Base-by-base conservation (phyloP, 2,329 filamentous ascomycete genomes). In the Trichoderma asperellum region DNA sequence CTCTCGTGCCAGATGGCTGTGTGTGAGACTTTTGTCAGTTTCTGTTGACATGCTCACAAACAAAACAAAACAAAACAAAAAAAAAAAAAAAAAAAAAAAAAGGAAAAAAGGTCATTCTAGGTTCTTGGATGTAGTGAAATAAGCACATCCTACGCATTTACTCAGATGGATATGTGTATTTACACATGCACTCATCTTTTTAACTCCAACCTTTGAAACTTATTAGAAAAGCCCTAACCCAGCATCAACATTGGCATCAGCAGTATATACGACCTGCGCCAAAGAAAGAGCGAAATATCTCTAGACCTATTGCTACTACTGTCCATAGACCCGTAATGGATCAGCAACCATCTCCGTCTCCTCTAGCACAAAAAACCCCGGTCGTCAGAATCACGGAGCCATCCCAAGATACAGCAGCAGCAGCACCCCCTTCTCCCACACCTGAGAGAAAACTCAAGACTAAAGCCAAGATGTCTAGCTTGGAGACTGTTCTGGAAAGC, bases 401-500 rank as follows among this genome's bases (percentile, higher is more conserved):
- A 18, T 1, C 43, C 2, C 32, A 3, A 0, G 12, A 53, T 24
- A 11, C 65, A 24, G 2, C 34, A 32, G 40, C 37, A 5, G 40
- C 40, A 8, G 32, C 55, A 24, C 18, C 32, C 16, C 16, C 29
- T 1, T 29, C 70, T 1, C 57, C 69, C 10, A 35, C 32, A 7
- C 24, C 65, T 7, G 74, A 76, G 37, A 71, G 73, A 62, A 73
- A 69, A 35, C 32, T 60, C 32, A 76, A 71, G 27, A 40, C 73
- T 2, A 56, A 40, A 8, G 70, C 60, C 55, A 70, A 73, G 43
- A 73, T 70, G 47, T 66, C 74, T 6, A 73, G 67, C 29, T 69
- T 79, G 2, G 75, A 78, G 27, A 76, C 77, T n/a, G 77, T 79
- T 10, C 71, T 75, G 14, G 77, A 79, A 70, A 71, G 74, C 18